These are phyloP conservation scores for Akebia trifoliata DNA, from an alignment of 164 flowering plant species.

Conservation along the genomic window DNA sequence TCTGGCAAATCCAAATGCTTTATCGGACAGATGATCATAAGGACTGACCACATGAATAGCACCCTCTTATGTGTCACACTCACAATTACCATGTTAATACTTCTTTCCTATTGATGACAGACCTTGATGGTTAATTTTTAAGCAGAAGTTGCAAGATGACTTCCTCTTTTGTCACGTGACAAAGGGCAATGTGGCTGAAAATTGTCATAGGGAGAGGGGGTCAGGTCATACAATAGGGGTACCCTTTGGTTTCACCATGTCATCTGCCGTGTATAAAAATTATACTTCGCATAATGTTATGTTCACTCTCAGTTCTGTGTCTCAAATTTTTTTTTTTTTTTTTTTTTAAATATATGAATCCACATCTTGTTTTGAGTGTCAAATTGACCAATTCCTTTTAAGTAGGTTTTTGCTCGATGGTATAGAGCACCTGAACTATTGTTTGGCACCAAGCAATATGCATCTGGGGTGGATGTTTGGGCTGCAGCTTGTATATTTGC, in stretches of 20 bases:
- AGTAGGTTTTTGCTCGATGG: slow-evolving; percentile 96
- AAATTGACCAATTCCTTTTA: slow-evolving; percentile 4
- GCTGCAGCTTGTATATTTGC: slow-evolving; percentile 99
- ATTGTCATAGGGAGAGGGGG: background rate
- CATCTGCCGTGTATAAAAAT: too few relatives aligned
- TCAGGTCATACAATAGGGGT: background rate
- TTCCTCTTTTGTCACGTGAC: background rate
- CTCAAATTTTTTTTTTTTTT: background rate
- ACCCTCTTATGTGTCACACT: background rate
- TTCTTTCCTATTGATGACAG: background rate
- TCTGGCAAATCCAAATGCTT: too few relatives aligned
- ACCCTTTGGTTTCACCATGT: too few relatives aligned
- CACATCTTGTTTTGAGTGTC: background rate
- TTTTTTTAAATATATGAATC: background rate
- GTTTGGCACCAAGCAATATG: slow-evolving; percentile 97
- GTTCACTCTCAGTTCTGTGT: too few relatives aligned
- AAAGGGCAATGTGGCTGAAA: background rate
- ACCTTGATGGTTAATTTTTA: background rate
- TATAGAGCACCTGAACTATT: slow-evolving; percentile 96
- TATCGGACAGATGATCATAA: too few relatives aligned
- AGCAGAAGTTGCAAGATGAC: background rate
- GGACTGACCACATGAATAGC: background rate
- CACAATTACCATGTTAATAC: background rate
- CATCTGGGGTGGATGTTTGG: slow-evolving; percentile 96
- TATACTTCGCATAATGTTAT: too few relatives aligned